phyloP scores from a whole-genome alignment of 331 rosid species.

The Malus hybrid region DNA sequence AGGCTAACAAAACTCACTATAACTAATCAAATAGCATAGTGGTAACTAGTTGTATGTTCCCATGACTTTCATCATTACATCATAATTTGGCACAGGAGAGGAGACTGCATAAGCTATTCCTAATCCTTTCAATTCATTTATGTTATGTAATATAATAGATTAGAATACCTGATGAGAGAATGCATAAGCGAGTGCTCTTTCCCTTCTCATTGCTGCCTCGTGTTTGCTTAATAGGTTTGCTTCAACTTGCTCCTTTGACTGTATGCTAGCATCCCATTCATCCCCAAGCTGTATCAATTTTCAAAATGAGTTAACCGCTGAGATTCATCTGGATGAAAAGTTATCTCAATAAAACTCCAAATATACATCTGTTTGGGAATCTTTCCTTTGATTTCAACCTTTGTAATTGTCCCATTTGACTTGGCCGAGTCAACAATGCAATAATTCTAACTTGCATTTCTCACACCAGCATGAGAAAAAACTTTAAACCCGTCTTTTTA shows the following conservation, averaged over 20 bases:
- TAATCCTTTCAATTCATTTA: neutral
- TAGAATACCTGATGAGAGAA: constrained; percentile 87
- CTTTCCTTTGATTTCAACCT: neutral
- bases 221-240: constrained; percentile 75
- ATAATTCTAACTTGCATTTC: neutral
- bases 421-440: neutral
- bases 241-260: constrained; percentile 94
- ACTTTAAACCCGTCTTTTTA: neutral
- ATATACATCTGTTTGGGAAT: neutral
- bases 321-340: constrained; percentile 4
- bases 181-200: constrained; percentile 94
- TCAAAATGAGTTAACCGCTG: constrained; percentile 15
- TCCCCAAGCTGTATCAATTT: constrained; percentile 70
- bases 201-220: constrained; percentile 94
- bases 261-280: constrained; percentile 96
- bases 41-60: too few species aligned
- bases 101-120: neutral
- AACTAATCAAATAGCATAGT: neutral
- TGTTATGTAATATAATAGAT: constrained; percentile 1
- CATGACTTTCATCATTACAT: too few species aligned
- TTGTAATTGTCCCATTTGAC: neutral
- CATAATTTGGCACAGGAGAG: too few species aligned
- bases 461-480: neutral
- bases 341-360: neutral
- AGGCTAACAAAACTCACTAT: neutral